phyloP scores from a whole-genome alignment of 2,329 filamentous ascomycete species.

The Pezicula neosporulosa region DNA sequence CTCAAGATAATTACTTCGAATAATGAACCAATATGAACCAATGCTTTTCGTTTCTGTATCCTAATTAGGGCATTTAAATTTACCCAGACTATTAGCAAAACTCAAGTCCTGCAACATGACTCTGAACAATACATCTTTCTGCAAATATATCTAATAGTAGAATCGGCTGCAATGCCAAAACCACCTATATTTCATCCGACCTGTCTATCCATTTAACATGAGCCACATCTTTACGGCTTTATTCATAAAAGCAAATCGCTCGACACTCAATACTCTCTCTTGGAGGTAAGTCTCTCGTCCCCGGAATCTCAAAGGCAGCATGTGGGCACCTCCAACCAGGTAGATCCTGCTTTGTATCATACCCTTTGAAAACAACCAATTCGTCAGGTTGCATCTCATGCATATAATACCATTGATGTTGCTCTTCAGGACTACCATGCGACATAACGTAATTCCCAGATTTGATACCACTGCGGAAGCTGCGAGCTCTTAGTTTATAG shows the following conservation, averaged over 20 bases:
- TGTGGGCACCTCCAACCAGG: conserved; percentile 6
- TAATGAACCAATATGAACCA: too few relatives aligned
- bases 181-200: too few relatives aligned
- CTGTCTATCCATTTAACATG: too few relatives aligned
- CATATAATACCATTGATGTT: conserved; percentile 8
- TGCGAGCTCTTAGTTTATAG: conserved; percentile 4
- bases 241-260: conserved; percentile 1
- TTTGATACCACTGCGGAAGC: background rate
- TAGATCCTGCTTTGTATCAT: conserved; percentile 3
- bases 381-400: conserved; percentile 4
- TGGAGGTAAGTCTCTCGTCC: background rate
- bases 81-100: too few relatives aligned
- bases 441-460: conserved; percentile 5
- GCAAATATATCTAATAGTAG: too few relatives aligned
- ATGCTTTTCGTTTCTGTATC: too few relatives aligned
- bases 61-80: too few relatives aligned
- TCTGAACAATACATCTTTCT: too few relatives aligned
- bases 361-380: conserved; percentile 5
- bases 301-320: background rate
- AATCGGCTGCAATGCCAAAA: too few relatives aligned
- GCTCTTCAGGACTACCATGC: background rate
- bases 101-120: too few relatives aligned
- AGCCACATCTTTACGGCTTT: background rate
- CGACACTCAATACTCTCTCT: conserved; percentile 6
- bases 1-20: too few relatives aligned